Base-by-base conservation (phyloP, 2,329 filamentous ascomycete genomes). In the Bipolaris sorokiniana region DNA sequence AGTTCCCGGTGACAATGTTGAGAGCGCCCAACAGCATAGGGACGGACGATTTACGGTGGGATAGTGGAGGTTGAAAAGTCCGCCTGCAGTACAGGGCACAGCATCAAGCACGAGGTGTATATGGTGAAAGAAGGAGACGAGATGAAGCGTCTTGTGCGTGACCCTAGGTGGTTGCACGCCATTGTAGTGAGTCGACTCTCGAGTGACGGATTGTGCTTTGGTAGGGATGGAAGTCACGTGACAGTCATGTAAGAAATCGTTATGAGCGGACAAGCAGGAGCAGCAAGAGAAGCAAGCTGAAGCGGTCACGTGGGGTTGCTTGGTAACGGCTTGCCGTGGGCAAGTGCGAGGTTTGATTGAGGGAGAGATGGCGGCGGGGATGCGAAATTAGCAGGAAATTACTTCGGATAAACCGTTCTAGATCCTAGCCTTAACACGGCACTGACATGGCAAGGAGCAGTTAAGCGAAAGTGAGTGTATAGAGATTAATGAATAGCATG, bases 321-420 rank as follows among this genome's bases (percentile, higher is more conserved):
- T 23, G 46, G 33, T 23, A 37, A 34, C 13, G 33, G 7, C 23
- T 4, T 44, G 7, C 33, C 33, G 37, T 48, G 46, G 7, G 33
- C n/a, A 37, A 22, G 15, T 11, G 33, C 33, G 11, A 38, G 15
- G 46, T 44, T 54, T 37, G n/a, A 51, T 44, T 50, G 46, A 50
- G 45, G 52, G 38, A 50, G 46, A 28, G 38, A 38, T 38, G 37
- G 38, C 41, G 38, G 52, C 40, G 46, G 52, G 36, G 7, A 16
- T 51, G n/a, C 34, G 52, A 50, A 54, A 54, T 54, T 44, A 49
- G 20, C 22, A 38, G 44, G 38, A 54, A 47, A 54, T 54, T 54
- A 36, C 52, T 31, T 28, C 28, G 40, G 22, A 44, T 44, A 31
- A 28, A 28, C 51, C 2, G 28, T 16, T 31, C 46, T 28, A 31